Evolutionary conservation across 2,329 filamentous ascomycete species (phyloP).

Genomic region (Verticillium tricorpus): DNA sequence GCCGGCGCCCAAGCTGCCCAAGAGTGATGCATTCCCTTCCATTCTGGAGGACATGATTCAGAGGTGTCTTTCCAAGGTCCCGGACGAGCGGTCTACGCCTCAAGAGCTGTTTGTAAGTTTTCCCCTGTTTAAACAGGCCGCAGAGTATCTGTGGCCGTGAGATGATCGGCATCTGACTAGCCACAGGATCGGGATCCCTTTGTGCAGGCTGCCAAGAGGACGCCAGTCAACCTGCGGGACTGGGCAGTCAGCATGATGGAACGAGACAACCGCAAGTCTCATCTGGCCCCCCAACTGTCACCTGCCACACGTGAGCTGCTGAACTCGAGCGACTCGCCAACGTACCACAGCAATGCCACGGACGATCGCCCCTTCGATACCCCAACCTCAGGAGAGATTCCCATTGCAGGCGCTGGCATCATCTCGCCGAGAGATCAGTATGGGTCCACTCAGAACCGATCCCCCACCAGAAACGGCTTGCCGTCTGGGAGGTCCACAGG

Average conservation of each 20-base stretch:
- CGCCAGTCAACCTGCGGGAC: constrained; percentile 85
- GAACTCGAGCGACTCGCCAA: constrained; percentile 58
- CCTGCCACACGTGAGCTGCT: constrained; percentile 75
- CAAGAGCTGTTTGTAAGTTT: constrained; percentile 81
- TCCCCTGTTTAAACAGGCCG: neutral
- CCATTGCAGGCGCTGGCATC: constrained; percentile 54
- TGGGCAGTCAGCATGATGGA: constrained; percentile 96
- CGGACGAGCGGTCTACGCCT: constrained; percentile 84
- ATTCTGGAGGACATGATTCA: constrained; percentile 97
- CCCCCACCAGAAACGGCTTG: constrained; percentile 46
- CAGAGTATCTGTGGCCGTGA: neutral
- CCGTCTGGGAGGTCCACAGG: constrained; percentile 37
- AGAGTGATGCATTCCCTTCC: constrained; percentile 93
- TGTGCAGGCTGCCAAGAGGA: constrained; percentile 92
- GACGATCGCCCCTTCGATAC: constrained; percentile 48
- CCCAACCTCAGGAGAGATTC: constrained; percentile 69
- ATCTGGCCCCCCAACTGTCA: constrained; percentile 75
- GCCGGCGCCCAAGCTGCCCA: constrained; percentile 85
- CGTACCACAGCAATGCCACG: constrained; percentile 34
- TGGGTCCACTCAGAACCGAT: constrained; percentile 40
- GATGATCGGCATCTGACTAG: constrained; percentile 17
- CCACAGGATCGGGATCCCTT: constrained; percentile 84
- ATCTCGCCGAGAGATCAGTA: constrained; percentile 49
- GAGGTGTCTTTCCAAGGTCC: constrained; percentile 88
- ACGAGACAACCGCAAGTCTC: constrained; percentile 90